Evolutionary conservation across 1,284 basidiomycete genomes (phyloP).

Genomic region (Veloboletus limbatus): DNA sequence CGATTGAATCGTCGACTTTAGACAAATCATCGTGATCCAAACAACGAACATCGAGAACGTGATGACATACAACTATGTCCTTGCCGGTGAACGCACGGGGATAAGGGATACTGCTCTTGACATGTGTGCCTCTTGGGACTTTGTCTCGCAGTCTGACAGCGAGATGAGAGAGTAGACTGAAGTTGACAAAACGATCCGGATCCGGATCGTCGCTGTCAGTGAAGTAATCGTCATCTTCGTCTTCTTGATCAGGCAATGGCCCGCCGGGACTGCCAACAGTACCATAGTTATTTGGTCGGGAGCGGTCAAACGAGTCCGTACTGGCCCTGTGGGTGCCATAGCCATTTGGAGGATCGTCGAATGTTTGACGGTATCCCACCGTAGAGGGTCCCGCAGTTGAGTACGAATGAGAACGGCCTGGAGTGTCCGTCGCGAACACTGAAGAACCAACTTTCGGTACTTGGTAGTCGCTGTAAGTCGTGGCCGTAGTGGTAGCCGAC

Average conservation of each 20-base stretch:
- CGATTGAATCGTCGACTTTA: constrained; percentile 76
- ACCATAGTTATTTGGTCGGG: constrained; percentile 23
- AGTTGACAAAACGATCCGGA: constrained; percentile 80
- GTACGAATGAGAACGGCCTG: constrained; percentile 18
- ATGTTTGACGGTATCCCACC: constrained; percentile 14
- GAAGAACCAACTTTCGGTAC: constrained; percentile 17
- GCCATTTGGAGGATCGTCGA: constrained; percentile 22
- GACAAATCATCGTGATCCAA: constrained; percentile 5
- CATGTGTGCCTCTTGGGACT: constrained; percentile 81
- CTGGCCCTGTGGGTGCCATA: constrained; percentile 18
- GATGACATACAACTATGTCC: constrained; percentile 80
- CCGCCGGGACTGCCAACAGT: constrained; percentile 42
- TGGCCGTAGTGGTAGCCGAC: constrained; percentile 29
- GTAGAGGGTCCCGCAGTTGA: constrained; percentile 28
- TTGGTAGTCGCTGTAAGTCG: constrained; percentile 23
- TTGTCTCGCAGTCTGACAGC: constrained; percentile 86
- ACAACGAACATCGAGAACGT: not conserved
- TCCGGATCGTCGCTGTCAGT: constrained; percentile 73
- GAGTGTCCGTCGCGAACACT: constrained; percentile 14
- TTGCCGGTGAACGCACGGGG: constrained; percentile 87
- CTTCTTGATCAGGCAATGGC: constrained; percentile 43
- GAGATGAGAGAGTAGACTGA: constrained; percentile 82
- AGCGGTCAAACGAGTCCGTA: constrained; percentile 30
- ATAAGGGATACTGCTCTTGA: constrained; percentile 88
- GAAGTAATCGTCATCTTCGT: constrained; percentile 53